A percentile compares a stretch with the other conserved stretches of the same genome.
Conservation (phyloP, 2,329 filamentous ascomycete species). For the Talaromyces sp. region DNA sequence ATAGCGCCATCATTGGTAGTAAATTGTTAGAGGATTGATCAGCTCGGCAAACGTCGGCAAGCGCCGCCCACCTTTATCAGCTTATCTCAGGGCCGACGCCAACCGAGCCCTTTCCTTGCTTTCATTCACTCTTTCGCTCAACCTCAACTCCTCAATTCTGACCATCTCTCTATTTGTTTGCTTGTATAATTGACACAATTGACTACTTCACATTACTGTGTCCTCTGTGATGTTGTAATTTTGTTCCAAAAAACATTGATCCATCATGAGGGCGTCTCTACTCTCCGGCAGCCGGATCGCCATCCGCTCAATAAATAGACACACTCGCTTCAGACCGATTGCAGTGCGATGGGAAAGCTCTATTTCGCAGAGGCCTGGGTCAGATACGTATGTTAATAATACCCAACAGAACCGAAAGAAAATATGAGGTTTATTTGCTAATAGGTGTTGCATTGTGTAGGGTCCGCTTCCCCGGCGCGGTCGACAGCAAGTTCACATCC, state of each 20-base stretch:
- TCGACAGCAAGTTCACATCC: conserved; percentile 89
- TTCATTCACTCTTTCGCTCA: background rate
- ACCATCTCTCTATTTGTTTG: background rate
- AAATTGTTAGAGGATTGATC: background rate
- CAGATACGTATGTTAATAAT: conserved; percentile 54
- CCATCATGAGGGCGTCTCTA: conserved; percentile 24
- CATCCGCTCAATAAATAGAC: conserved; percentile 17
- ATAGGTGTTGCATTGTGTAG: conserved; percentile 35
- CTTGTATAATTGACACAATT: too few relatives aligned
- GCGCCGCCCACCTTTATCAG: conserved; percentile 1
- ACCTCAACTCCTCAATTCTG: background rate
- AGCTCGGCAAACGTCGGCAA: conserved; percentile 9
- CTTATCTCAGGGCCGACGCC: conserved; percentile 22
- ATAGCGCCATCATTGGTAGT: too few relatives aligned
- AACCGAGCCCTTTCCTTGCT: conserved; percentile 27
- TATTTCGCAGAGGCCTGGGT: conserved; percentile 58
- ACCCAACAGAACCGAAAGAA: background rate
- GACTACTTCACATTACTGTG: background rate
- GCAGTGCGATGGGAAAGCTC: conserved; percentile 52
- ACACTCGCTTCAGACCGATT: conserved; percentile 13
- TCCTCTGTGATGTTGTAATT: background rate
- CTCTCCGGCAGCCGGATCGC: conserved; percentile 22
- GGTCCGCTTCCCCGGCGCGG: conserved; percentile 81
- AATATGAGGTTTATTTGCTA: background rate
- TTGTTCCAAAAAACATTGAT: background rate